Percentiles rank a stretch among this genome's conserved stretches.
Evolutionary conservation across 371 early-diverging fungal species (phyloP).

Genomic region (Apophysomyces variabilis): DNA sequence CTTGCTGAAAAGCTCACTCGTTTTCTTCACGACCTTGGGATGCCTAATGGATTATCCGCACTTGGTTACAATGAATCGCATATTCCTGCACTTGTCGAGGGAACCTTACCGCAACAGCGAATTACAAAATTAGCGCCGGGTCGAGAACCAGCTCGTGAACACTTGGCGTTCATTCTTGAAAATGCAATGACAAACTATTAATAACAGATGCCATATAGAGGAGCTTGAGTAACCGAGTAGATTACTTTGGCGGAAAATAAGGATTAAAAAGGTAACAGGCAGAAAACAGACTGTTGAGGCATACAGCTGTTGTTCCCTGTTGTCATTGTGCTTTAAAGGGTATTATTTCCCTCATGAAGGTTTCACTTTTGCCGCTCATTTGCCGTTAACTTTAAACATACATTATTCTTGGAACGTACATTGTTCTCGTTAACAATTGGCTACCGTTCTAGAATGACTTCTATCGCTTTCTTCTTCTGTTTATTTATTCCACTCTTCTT

Average conservation of each 20-base stretch:
- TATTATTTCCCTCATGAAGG: no score
- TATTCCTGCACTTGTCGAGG: constrained; percentile 78
- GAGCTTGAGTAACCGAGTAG: neutral
- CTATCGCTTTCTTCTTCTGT: no score
- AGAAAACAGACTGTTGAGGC: no score
- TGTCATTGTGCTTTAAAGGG: no score
- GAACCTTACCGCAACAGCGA: constrained; percentile 90
- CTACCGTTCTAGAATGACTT: no score
- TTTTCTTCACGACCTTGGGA: constrained; percentile 76
- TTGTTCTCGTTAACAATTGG: no score
- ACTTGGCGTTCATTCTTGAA: constrained; percentile 72
- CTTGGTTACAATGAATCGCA: constrained; percentile 77
- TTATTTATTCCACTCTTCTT: no score
- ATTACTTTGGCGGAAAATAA: no score
- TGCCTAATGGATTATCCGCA: constrained; percentile 85
- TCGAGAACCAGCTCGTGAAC: constrained; percentile 71
- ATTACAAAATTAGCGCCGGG: constrained; percentile 89
- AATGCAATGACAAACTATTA: constrained; percentile 71
- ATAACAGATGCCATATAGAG: neutral
- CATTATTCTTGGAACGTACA: no score
- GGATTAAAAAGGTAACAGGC: no score
- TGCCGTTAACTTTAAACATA: neutral
- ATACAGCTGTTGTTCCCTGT: no score
- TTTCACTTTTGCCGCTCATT: neutral
- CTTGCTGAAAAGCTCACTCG: constrained; percentile 79